phyloP scores from a whole-genome alignment of 1,284 basidiomycete species.

The Coniferiporia weirii region DNA sequence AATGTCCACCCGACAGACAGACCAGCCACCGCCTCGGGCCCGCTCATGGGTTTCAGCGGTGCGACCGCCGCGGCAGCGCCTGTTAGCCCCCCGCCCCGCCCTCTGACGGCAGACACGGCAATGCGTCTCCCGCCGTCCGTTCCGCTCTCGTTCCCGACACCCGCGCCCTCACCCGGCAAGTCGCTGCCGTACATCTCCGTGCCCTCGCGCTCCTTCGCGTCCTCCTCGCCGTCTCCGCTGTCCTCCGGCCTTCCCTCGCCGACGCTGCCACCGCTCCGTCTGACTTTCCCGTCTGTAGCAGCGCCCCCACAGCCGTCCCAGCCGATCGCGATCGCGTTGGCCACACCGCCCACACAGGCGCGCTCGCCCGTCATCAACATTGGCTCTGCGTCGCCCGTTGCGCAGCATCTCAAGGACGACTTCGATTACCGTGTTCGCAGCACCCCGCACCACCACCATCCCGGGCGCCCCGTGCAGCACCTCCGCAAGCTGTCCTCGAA shows the following conservation, averaged over 20 bases:
- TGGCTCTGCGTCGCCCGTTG: conserved; percentile 3
- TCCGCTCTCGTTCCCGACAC: conserved; percentile 7
- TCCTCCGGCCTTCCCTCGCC: conserved; percentile 16
- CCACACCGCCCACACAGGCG: background rate
- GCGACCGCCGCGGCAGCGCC: conserved; percentile 15
- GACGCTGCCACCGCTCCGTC: conserved; percentile 9
- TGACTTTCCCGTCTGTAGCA: background rate
- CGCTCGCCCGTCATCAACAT: conserved; percentile 18
- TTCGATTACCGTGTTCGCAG: conserved; percentile 7
- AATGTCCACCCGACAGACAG: conserved; percentile 1
- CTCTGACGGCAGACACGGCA: background rate
- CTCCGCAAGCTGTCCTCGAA: background rate
- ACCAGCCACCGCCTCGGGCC: conserved; percentile 19
- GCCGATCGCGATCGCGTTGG: background rate
- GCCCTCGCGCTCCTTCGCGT: conserved; percentile 2
- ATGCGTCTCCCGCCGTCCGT: conserved; percentile 7
- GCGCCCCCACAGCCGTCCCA: background rate
- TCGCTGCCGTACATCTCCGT: conserved; percentile 1
- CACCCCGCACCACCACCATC: background rate
- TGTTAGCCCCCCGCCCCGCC: conserved; percentile 6
- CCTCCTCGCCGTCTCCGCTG: conserved; percentile 13
- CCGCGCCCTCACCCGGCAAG: conserved; percentile 5
- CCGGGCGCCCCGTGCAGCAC: background rate
- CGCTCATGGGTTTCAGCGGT: background rate
- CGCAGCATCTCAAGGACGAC: conserved; percentile 6